Evolutionary conservation across 202 grass and related monocot species (phyloP), one percentile per base, ranked within the genome.

Genomic region (Dendrocalamus latiflorus): DNA sequence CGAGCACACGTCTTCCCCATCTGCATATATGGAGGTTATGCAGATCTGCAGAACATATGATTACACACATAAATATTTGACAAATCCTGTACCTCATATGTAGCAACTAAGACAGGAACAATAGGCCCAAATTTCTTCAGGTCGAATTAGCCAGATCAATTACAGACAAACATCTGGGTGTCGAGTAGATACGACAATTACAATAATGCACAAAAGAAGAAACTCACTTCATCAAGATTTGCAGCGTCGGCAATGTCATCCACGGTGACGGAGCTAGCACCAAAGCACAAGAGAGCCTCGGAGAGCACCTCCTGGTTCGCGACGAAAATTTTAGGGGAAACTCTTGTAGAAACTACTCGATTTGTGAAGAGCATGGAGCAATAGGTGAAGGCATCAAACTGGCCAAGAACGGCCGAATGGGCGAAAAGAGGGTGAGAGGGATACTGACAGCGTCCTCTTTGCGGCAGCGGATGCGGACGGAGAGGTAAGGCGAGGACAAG

Each of bases 221-320:
- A 4, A 61, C 86, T 88, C 74, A 88, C 94, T 80, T 97, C 90
- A 73, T 94, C 90, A 20, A 85, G 54, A n/a, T 93, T 86, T 83
- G 72, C 86, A 79, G 76, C 81, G 68, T 88, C 84, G 13, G 60
- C 86, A 57, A 88, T 86, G 67, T 97, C 90, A 51, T 93, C 94
- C 81, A 97, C 75, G 2, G 91, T 91, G 64, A 85, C 77, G 70
- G 87, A 95, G 86, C 59, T 87, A 50, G 93, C 93, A 85, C 93
- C 93, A 62, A 95, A 98, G n/a, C 88, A 91, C 58, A 98, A 64
- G 28, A 95, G 91, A 67, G 91, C 83, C 72, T 98, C 93, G 4
- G 89, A 95, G 11, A 95, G 87, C 56, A 88, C 25, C 36, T 95
- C 95, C 93, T 98, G 74, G 71, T 76, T 51, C 15, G 53, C 41